Percentiles rank a stretch among this genome's conserved stretches.
Evolutionary conservation across 2,329 filamentous ascomycete genomes (phyloP).

Genomic region (Fusarium avenaceum): DNA sequence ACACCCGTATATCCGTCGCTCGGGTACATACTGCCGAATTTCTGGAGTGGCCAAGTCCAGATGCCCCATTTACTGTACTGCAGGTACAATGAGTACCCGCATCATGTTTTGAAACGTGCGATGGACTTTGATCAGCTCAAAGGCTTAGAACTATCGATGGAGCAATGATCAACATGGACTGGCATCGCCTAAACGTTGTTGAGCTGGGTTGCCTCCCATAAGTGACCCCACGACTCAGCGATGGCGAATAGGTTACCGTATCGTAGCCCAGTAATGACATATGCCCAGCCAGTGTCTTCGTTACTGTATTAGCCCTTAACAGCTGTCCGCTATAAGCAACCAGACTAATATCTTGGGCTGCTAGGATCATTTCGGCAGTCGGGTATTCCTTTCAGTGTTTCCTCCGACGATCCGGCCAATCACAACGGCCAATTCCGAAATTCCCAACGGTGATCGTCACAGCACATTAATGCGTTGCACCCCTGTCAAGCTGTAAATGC

Average conservation of each 20-base stretch:
- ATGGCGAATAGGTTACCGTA: neutral
- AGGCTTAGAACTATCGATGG: neutral
- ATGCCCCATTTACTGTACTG: conserved; percentile 1
- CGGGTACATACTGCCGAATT: neutral
- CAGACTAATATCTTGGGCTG: neutral
- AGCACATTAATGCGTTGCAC: conserved; percentile 30
- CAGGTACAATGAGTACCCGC: conserved; percentile 8
- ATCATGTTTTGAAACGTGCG: conserved; percentile 5
- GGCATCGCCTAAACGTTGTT: neutral
- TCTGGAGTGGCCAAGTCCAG: neutral
- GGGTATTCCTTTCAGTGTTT: conserved; percentile 26
- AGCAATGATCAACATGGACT: neutral
- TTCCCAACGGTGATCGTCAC: conserved; percentile 11
- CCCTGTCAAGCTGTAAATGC: conserved; percentile 32
- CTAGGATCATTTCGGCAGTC: conserved; percentile 22
- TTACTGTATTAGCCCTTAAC: neutral
- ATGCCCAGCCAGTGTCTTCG: conserved; percentile 5
- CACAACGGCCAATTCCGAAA: neutral
- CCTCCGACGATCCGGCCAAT: conserved; percentile 31
- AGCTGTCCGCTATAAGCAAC: neutral
- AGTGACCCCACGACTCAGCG: neutral
- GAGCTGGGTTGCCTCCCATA: neutral
- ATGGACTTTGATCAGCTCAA: neutral
- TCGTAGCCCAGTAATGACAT: conserved; percentile 13
- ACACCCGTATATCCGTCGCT: neutral